phyloP scores from a whole-genome alignment of 1,284 basidiomycete genomes.

The Anthracocystis panici-leucophaei region DNA sequence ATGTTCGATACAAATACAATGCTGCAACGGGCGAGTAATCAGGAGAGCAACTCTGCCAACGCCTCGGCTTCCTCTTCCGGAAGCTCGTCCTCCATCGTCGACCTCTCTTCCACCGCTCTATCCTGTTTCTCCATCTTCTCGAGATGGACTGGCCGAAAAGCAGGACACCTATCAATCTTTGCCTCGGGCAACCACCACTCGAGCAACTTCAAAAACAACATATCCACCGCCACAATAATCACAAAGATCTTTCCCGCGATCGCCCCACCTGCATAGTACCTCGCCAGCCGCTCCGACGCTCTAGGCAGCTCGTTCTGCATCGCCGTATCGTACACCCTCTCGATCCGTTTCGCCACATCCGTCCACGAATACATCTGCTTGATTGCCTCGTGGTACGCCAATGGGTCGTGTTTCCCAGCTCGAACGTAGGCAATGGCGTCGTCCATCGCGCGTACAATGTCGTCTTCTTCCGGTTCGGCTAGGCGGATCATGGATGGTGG shows the following conservation, averaged over 20 bases:
- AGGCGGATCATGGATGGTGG: constrained; percentile 95
- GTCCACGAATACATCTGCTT: constrained; percentile 88
- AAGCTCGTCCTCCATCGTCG: not conserved
- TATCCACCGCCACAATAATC: constrained; percentile 82
- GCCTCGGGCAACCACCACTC: constrained; percentile 70
- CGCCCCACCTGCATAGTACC: constrained; percentile 76
- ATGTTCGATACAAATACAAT: not conserved
- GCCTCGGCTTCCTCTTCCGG: constrained; percentile 12
- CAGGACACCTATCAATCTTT: constrained; percentile 32
- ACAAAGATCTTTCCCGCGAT: constrained; percentile 83
- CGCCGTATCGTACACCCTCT: constrained; percentile 82
- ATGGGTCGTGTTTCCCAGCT: constrained; percentile 80
- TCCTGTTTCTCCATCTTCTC: not conserved
- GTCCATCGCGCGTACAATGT: constrained; percentile 84
- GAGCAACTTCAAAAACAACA: constrained; percentile 80
- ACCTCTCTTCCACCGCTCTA: no score
- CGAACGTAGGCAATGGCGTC: constrained; percentile 82
- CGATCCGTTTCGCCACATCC: constrained; percentile 83
- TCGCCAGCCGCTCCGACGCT: constrained; percentile 45
- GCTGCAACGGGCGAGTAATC: not conserved
- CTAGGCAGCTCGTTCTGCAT: constrained; percentile 70
- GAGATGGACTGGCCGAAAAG: constrained; percentile 15
- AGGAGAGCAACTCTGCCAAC: constrained; percentile 18
- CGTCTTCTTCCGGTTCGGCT: constrained; percentile 86
- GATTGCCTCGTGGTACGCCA: constrained; percentile 81